A percentile compares a stretch with the other conserved stretches of the same genome.
These are phyloP conservation scores for Zalaria sp. DNA, from an alignment of 2,329 filamentous ascomycete species.

Conservation along the genomic window DNA sequence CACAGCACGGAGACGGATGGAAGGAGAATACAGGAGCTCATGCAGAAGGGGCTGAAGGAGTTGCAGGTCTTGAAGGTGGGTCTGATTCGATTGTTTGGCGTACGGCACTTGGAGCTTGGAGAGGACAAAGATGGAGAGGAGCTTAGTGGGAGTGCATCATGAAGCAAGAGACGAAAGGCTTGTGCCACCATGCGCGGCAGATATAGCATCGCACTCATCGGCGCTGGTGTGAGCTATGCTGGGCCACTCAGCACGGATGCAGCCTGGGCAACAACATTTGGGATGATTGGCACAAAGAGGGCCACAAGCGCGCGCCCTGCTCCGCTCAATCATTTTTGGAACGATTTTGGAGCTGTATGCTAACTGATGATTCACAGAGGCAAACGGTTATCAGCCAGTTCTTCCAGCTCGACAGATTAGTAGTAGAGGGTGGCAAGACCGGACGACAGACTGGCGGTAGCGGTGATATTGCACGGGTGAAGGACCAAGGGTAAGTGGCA, in stretches of 20 bases:
- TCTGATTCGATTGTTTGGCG: slow-evolving; percentile 5
- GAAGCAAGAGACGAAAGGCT: not conserved
- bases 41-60: slow-evolving; percentile 78
- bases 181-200: not conserved
- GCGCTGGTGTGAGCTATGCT: no score
- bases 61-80: slow-evolving; percentile 81
- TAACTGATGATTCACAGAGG: slow-evolving; percentile 42
- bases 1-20: slow-evolving; percentile 59
- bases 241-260: no score
- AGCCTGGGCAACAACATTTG: no score
- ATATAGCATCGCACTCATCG: no score
- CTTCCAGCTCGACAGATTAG: slow-evolving; percentile 79
- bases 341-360: no score
- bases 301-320: no score
- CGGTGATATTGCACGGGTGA: slow-evolving; percentile 58
- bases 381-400: slow-evolving; percentile 94
- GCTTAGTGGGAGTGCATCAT: not conserved
- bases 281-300: no score
- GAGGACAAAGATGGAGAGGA: not conserved
- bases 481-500: slow-evolving; percentile 56
- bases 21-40: slow-evolving; percentile 68
- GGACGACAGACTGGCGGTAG: slow-evolving; percentile 57
- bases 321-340: no score
- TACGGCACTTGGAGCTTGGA: not conserved
- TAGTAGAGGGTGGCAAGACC: slow-evolving; percentile 77